A percentile compares a stretch with the other conserved stretches of the same genome.
Conservation (phyloP, 345 rosid species). For the Eucalyptus leucophloia region DNA sequence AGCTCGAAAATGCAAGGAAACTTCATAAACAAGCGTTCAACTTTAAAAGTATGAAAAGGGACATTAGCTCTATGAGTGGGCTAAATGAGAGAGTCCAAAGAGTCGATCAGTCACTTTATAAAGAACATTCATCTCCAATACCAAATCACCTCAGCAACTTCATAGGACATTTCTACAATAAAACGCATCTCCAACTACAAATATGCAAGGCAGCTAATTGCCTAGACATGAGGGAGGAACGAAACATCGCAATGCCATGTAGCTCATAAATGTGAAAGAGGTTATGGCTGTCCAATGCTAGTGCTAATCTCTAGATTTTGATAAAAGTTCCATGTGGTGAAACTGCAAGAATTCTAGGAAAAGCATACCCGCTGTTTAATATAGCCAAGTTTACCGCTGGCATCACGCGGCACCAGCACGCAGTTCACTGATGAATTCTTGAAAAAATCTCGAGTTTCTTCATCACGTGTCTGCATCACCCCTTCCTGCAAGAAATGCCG, state of each 20-base stretch:
- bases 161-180: background rate
- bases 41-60: background rate
- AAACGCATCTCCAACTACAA: background rate
- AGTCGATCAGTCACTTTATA: background rate
- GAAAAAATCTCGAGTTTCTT: constrained; percentile 82
- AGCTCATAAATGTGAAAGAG: background rate
- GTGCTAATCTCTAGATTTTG: background rate
- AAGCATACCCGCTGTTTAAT: constrained; percentile 66
- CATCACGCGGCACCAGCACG: constrained; percentile 74
- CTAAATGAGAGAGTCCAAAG: background rate
- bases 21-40: background rate
- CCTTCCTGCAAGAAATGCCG: constrained; percentile 42
- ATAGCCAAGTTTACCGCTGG: constrained; percentile 70
- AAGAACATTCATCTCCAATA: background rate
- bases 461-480: constrained; percentile 88
- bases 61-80: background rate
- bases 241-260: background rate
- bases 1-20: background rate
- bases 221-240: background rate
- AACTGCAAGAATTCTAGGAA: background rate
- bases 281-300: background rate
- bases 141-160: background rate
- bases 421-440: constrained; percentile 91
- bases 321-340: background rate
- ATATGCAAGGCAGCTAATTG: background rate